A percentile compares a stretch with the other conserved stretches of the same genome.
Evolutionary conservation across 495 filamentous ascomycete genomes (phyloP).

Genomic region (Jackrogersella minutella): DNA sequence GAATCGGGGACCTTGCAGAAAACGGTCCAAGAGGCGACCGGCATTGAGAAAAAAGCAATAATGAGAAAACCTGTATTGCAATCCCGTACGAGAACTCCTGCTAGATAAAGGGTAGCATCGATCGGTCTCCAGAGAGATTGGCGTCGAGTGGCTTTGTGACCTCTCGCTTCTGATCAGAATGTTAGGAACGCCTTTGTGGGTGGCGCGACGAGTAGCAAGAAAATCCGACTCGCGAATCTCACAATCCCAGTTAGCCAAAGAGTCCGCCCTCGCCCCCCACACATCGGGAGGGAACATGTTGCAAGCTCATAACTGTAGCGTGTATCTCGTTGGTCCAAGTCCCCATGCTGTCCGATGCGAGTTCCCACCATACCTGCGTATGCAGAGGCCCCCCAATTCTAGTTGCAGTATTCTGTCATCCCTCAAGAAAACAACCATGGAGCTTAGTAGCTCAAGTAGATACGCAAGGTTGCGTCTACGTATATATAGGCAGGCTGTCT

Average conservation of each 20-base stretch:
- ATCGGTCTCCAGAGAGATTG: slow-evolving; percentile 19
- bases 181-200: slow-evolving; percentile 24
- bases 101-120: slow-evolving; percentile 38
- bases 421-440: neutral
- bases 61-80: slow-evolving; percentile 32
- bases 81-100: slow-evolving; percentile 34
- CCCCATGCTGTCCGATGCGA: slow-evolving; percentile 16
- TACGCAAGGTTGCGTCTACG: neutral
- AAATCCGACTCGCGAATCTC: slow-evolving; percentile 28
- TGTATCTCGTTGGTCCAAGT: slow-evolving; percentile 12
- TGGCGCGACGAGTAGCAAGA: slow-evolving; percentile 18
- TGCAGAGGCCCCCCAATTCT: slow-evolving; percentile 27
- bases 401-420: neutral
- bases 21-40: slow-evolving; percentile 36
- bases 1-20: slow-evolving; percentile 36
- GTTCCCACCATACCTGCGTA: slow-evolving; percentile 26
- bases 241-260: slow-evolving; percentile 18
- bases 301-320: slow-evolving; percentile 7
- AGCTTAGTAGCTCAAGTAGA: neutral
- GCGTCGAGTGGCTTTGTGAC: slow-evolving; percentile 19
- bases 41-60: slow-evolving; percentile 17
- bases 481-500: too few species aligned
- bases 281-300: slow-evolving; percentile 27
- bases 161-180: slow-evolving; percentile 24
- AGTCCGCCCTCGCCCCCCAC: slow-evolving; percentile 22